Evolutionary conservation across 805 yeast species (phyloP), one percentile per base, ranked within the genome.

Genomic region (Kuraishia molischiana): DNA sequence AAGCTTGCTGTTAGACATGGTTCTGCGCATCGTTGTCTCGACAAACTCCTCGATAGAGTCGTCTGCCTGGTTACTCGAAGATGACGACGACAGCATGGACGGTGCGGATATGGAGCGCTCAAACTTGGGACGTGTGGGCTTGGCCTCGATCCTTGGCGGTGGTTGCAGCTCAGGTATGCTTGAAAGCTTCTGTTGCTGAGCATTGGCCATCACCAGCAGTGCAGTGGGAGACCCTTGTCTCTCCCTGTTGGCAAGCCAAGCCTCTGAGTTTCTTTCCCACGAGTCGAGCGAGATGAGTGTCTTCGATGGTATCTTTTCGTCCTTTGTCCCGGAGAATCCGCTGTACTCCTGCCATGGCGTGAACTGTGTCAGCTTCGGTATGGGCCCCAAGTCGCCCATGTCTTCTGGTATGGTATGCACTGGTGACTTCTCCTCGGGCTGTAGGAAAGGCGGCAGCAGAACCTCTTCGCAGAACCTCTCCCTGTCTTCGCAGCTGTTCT

Each of bases 201-300:
- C n/a, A n/a, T 14, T 43, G 17, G 45, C 32, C 35, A 35, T 36
- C 32, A 37, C 29, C 15, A 34, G 20, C 28, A 43, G 43, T 22
- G 26, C 26, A 22, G 26, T 8, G 21, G 36, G 37, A 22, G 21
- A 26, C 21, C 51, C 53, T 19, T 40, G 8, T 24, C 55, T 37
- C 24, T 49, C 49, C 35, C 46, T 50, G 32, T 46, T 43, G 11
- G 40, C 37, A 13, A 43, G 20, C 59, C 59, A 54, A 2, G 29
- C 34, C 5, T 35, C 40, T 1, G 50, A 41, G 31, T 53, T 47
- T 10, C 44, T 35, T 13, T 53, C 45, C 59, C 59, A 54, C 3
- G 51, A 32, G n/a, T 54, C 58, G n/a, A 52, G 40, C 10, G 57
- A 51, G 8, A 54, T 48, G 34, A 50, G 51, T 11, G 29, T 5